These are phyloP conservation scores for Aaosphaeria arxii DNA, from an alignment of 2,329 filamentous ascomycete genomes.

Conservation along the genomic window DNA sequence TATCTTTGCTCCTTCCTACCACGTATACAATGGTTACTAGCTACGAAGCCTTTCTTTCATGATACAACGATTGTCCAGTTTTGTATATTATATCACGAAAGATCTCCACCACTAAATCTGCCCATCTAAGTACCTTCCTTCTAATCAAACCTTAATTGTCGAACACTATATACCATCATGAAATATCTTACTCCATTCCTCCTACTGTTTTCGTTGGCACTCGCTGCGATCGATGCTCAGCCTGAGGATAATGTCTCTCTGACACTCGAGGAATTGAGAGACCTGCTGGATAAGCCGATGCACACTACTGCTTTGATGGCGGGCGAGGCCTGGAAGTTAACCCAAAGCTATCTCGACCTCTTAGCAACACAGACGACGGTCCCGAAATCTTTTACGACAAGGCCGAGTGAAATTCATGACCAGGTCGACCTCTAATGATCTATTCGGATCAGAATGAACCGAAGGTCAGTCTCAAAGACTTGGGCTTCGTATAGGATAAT, in stretches of 20 bases:
- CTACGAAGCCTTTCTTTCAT: too few species aligned
- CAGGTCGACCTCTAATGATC: slow-evolving; percentile 2
- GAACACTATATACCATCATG: background rate
- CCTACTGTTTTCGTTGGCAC: background rate
- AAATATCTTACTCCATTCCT: background rate
- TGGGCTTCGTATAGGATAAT: too few species aligned
- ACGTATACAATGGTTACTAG: too few species aligned
- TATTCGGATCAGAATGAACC: background rate
- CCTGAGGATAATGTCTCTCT: background rate
- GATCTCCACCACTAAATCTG: background rate
- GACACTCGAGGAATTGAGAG: background rate
- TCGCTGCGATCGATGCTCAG: slow-evolving; percentile 3
- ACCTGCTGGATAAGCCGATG: slow-evolving; percentile 10
- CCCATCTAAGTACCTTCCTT: background rate
- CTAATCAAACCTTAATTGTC: background rate
- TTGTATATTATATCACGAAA: too few species aligned
- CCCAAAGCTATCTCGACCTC: background rate
- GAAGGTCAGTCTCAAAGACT: too few species aligned
- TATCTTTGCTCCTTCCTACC: too few species aligned
- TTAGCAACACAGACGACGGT: background rate
- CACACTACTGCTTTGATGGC: slow-evolving; percentile 15
- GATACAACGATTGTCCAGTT: too few species aligned
- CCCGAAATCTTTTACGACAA: background rate
- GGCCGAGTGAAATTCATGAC: background rate
- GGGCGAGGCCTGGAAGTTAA: slow-evolving; percentile 7